phyloP scores from a whole-genome alignment of 2,329 filamentous ascomycete species.

The Leptographium flavum region DNA sequence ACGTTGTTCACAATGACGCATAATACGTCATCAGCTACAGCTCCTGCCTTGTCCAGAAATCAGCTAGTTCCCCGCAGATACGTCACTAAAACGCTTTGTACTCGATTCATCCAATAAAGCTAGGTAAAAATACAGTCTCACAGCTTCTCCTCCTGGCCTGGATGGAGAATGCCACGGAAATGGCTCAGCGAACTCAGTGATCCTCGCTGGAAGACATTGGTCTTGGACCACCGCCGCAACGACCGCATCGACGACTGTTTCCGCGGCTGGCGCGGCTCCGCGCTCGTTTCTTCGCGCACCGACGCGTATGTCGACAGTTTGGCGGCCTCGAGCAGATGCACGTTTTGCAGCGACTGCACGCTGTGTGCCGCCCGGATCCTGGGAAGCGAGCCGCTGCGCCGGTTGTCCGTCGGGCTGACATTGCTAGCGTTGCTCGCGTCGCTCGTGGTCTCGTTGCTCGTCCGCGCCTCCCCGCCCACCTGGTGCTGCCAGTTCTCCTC shows the following conservation, averaged over 20 bases:
- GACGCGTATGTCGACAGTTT: constrained; percentile 7
- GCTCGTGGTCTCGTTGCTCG: no score
- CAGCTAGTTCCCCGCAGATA: no score
- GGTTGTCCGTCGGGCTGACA: not conserved
- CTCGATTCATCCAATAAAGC: no score
- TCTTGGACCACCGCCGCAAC: constrained; percentile 22
- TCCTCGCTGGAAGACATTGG: constrained; percentile 22
- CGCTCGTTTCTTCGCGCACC: constrained; percentile 16
- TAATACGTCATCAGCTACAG: constrained; percentile 7
- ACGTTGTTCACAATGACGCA: constrained; percentile 2
- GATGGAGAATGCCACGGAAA: constrained; percentile 16
- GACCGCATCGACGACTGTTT: constrained; percentile 14
- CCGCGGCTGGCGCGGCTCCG: constrained; percentile 6
- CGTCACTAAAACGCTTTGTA: no score
- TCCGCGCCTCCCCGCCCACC: not conserved
- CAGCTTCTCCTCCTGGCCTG: not conserved
- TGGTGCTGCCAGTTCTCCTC: constrained; percentile 1
- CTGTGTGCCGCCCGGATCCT: not conserved
- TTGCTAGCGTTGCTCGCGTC: not conserved
- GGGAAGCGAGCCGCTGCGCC: not conserved
- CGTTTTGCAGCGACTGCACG: not conserved
- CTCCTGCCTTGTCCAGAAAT: no score
- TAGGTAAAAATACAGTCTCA: not conserved
- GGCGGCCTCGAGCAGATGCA: not conserved
- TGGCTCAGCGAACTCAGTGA: constrained; percentile 24